Base-by-base conservation (phyloP, 2,329 filamentous ascomycete genomes). In the Trichoderma atrobrunneum region DNA sequence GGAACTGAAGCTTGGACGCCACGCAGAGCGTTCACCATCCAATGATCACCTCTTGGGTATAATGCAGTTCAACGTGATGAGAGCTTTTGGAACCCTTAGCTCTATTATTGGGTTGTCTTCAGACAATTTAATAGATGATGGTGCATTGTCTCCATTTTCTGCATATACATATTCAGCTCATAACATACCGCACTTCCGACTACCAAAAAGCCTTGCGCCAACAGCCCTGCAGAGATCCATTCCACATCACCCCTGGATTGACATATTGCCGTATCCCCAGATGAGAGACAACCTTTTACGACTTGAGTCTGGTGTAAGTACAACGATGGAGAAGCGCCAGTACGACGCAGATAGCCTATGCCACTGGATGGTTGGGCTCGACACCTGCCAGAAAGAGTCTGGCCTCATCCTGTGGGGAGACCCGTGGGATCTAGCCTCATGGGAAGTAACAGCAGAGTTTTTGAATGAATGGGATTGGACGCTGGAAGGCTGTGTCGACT, bases 361-460 rank as follows among this genome's bases (percentile, higher is more conserved):
- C 8, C 39, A 70, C 51, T 70, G 56, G 66, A 70, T 70, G 56
- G 39, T 62, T n/a, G 39, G 56, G 14, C 39, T 70, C 7, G 57
- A 51, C 34, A 10, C 56, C 5, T 16, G n/a, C 21, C 56, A 69
- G 56, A 69, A 43, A 39, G 56, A 70, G 26, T 48, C 36, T 18
- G 66, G 66, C 26, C 36, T 70, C n/a, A 70, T 70, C 30, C 6
- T 70, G 26, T 70, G 66, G 57, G 67, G 67, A 30, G 59, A 70
- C 28, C 59, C 67, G 11, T 70, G 67, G 30, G 10, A 70, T 51
- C 14, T 63, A 16, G 59, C 67, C 7, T 51, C 67, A 3, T 70
- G 67, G 59, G 67, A 70, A 56, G 59, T 63, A 26, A 70, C 67
- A 7, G 11, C n/a, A 24, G 30, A 63, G 11, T 70, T 70, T 21